Evolutionary conservation across 371 early-diverging fungal genomes (phyloP).

Genomic region (Umbelopsis sp.): DNA sequence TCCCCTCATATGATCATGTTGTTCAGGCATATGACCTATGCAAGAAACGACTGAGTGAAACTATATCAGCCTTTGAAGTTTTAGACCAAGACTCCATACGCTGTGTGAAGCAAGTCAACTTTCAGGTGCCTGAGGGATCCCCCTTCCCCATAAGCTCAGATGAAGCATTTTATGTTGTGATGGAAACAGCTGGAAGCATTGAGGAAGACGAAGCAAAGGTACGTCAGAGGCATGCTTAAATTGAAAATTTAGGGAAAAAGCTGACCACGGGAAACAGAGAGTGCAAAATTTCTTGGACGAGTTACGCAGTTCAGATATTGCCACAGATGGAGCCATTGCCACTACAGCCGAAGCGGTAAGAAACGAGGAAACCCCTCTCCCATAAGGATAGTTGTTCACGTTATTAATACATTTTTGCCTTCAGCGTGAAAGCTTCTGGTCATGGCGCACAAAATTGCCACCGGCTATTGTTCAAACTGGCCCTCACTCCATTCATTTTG

Average conservation of each 20-base stretch:
- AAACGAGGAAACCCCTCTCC: background rate
- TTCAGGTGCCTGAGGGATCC: constrained; percentile 42
- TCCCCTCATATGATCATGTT: constrained; percentile 68
- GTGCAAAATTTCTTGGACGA: constrained; percentile 60
- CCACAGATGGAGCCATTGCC: constrained; percentile 83
- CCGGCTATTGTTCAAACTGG: constrained; percentile 51
- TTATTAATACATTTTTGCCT: too few species aligned
- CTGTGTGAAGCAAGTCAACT: constrained; percentile 63
- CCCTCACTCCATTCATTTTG: constrained; percentile 70
- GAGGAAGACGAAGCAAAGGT: constrained; percentile 79
- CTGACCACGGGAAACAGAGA: constrained; percentile 46
- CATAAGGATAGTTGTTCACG: too few species aligned
- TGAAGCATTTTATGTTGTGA: constrained; percentile 81
- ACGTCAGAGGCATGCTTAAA: background rate
- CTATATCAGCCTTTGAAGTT: constrained; percentile 94
- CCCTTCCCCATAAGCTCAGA: constrained; percentile 56
- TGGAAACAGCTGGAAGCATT: constrained; percentile 90
- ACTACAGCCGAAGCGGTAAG: constrained; percentile 27
- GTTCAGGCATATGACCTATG: constrained; percentile 69
- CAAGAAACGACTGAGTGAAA: constrained; percentile 75
- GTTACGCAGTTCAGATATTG: constrained; percentile 57
- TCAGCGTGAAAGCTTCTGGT: constrained; percentile 41
- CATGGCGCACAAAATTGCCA: constrained; percentile 45
- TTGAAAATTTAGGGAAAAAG: too few species aligned
- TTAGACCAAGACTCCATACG: constrained; percentile 73